Evolutionary conservation across 2,329 filamentous ascomycete genomes (phyloP).

Genomic region (Aureobasidium melanogenum): DNA sequence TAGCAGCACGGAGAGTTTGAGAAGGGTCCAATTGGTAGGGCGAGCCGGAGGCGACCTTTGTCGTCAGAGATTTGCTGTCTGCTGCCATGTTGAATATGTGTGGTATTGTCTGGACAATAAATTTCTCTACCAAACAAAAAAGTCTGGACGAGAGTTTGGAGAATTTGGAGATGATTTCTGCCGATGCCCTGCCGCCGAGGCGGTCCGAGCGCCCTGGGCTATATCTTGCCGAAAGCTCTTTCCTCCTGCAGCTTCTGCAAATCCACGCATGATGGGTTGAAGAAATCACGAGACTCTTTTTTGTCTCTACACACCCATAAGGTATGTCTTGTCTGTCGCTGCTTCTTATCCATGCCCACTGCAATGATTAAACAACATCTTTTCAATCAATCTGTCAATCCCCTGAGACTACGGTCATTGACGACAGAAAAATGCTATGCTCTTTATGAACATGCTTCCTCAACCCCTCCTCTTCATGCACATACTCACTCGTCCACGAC

Average conservation of each 20-base stretch:
- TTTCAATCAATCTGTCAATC: constrained; percentile 69
- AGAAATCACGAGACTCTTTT: neutral
- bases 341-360: neutral
- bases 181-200: neutral
- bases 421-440: constrained; percentile 45
- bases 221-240: constrained; percentile 3
- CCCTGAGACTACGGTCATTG: constrained; percentile 55
- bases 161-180: constrained; percentile 3
- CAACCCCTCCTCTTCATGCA: neutral
- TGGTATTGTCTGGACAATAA: neutral
- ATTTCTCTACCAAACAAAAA: constrained; percentile 3
- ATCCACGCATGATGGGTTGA: constrained; percentile 1
- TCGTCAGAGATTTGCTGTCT: constrained; percentile 28
- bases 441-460: constrained; percentile 24
- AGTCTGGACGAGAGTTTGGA: neutral
- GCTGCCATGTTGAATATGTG: constrained; percentile 20
- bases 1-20: constrained; percentile 51
- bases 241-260: constrained; percentile 8
- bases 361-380: constrained; percentile 50
- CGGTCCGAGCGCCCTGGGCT: neutral
- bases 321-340: neutral
- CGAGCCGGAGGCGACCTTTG: constrained; percentile 24
- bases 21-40: constrained; percentile 36
- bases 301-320: neutral
- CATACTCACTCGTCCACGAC: constrained; percentile 13